Conservation (phyloP, 192 early-diverging fungal species). For the Haplosporangium gracile region DNA sequence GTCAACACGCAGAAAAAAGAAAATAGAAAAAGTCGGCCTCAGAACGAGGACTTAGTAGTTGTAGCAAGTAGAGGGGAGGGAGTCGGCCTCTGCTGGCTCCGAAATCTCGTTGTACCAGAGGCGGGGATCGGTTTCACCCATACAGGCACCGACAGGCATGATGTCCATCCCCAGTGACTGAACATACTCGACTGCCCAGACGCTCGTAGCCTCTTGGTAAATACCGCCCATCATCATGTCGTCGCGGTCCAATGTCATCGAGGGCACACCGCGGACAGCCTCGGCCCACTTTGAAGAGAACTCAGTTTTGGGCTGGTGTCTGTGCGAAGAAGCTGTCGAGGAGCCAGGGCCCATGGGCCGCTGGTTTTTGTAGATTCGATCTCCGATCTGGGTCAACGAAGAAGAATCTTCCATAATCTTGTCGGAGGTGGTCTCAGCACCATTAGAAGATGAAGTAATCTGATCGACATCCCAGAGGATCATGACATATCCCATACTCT, state of each 20-base stretch:
- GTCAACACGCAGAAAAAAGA: background rate
- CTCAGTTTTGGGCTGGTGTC: slow-evolving; percentile 4
- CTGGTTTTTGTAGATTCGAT: background rate
- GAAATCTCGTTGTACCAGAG: slow-evolving; percentile 55
- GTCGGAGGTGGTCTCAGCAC: background rate
- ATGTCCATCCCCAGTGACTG: slow-evolving; percentile 33
- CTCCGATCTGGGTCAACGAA: background rate
- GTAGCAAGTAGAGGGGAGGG: slow-evolving; percentile 26
- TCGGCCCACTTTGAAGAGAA: slow-evolving; percentile 53
- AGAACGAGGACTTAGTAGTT: background rate
- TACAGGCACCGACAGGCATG: slow-evolving; percentile 40
- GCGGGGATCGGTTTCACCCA: slow-evolving; percentile 45
- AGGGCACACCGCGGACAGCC: slow-evolving; percentile 45
- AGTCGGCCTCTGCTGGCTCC: slow-evolving; percentile 11
- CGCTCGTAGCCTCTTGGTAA: slow-evolving; percentile 45
- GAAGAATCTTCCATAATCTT: background rate
- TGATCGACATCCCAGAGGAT: slow-evolving; percentile 58
- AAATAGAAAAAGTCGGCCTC: background rate
- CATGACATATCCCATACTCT: slow-evolving; percentile 40
- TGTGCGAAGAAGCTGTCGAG: background rate
- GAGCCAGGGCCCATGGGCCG: background rate
- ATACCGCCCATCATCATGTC: slow-evolving; percentile 46
- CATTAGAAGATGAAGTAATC: background rate
- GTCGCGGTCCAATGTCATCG: slow-evolving; percentile 25
- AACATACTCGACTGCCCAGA: slow-evolving; percentile 53